Evolutionary conservation across 306 rosid genomes (phyloP).

Genomic region (Pueraria montana): DNA sequence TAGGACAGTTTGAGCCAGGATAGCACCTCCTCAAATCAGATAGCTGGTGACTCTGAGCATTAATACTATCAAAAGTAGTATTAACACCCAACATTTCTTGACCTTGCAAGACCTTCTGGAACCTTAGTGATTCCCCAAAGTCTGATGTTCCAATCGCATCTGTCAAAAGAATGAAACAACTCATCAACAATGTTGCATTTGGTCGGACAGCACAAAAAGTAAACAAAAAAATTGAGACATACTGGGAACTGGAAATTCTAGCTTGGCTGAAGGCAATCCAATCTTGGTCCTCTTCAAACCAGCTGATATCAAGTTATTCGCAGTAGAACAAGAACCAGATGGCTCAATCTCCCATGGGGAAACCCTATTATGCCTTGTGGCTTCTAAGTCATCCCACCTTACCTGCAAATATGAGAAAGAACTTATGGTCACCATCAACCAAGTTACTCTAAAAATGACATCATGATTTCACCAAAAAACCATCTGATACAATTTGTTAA

Average conservation of each 20-base stretch:
- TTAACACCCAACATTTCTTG: slow-evolving; percentile 90
- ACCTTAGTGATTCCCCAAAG: slow-evolving; percentile 89
- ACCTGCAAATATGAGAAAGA: slow-evolving; percentile 61
- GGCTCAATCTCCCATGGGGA: slow-evolving; percentile 99
- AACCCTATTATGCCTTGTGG: slow-evolving; percentile 81
- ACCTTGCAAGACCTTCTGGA: slow-evolving; percentile 99
- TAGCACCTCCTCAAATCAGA: slow-evolving; percentile 72
- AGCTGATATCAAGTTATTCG: slow-evolving; percentile 64
- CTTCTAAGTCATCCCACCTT: slow-evolving; percentile 92
- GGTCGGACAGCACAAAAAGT: background rate
- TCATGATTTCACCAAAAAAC: background rate
- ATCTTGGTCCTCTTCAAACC: slow-evolving; percentile 89
- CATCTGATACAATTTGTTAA: background rate
- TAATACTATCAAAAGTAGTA: slow-evolving; percentile 64
- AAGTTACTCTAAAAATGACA: background rate
- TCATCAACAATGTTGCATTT: slow-evolving; percentile 23
- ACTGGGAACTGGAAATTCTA: slow-evolving; percentile 83
- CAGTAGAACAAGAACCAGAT: slow-evolving; percentile 68
- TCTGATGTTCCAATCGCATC: slow-evolving; percentile 86
- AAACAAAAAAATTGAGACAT: slow-evolving; percentile 39
- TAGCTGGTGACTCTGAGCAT: slow-evolving; percentile 59
- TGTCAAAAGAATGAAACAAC: slow-evolving; percentile 45
- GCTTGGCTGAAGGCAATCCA: slow-evolving; percentile 64
- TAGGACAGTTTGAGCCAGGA: slow-evolving; percentile 66
- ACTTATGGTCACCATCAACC: slow-evolving; percentile 22